phyloP scores from a whole-genome alignment of 192 early-diverging fungal species.

The Cladochytrium replicatum region DNA sequence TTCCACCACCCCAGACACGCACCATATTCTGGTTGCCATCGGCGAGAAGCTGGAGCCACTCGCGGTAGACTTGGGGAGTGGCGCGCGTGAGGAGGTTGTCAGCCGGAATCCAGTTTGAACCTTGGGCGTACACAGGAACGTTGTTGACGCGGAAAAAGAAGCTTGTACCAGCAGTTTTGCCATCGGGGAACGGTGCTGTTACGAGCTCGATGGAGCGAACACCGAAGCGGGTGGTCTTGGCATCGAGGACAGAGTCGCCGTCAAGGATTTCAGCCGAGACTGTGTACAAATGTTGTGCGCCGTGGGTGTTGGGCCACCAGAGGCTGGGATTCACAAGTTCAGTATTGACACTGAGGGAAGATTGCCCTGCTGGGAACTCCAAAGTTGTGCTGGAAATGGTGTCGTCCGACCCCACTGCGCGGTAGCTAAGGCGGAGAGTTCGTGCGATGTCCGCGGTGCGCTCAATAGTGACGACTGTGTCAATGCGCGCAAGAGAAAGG shows the following conservation, averaged over 20 bases:
- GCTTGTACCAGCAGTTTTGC: constrained; percentile 16
- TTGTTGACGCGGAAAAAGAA: constrained; percentile 46
- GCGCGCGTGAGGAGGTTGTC: constrained; percentile 32
- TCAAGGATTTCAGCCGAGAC: constrained; percentile 2
- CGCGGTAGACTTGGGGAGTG: constrained; percentile 12
- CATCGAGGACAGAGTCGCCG: not conserved
- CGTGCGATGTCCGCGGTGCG: not conserved
- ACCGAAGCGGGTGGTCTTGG: constrained; percentile 9
- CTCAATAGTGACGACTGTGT: not conserved
- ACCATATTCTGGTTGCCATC: constrained; percentile 46
- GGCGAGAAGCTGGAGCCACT: constrained; percentile 20
- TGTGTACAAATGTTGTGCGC: constrained; percentile 24
- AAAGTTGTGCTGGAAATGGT: not conserved
- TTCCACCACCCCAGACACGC: constrained; percentile 56
- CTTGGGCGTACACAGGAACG: constrained; percentile 30
- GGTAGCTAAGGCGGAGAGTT: not conserved
- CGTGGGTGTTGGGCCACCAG: constrained; percentile 29
- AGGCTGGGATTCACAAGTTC: constrained; percentile 16
- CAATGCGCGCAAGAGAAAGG: not conserved
- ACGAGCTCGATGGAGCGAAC: constrained; percentile 20
- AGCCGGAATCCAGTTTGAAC: constrained; percentile 52
- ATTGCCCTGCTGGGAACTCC: not conserved
- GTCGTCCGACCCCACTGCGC: not conserved
- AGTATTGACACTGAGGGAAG: not conserved
- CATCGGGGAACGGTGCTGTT: constrained; percentile 16